These are phyloP conservation scores for Butyriboletus loyo DNA, from an alignment of 768 basidiomycete species.

Conservation along the genomic window DNA sequence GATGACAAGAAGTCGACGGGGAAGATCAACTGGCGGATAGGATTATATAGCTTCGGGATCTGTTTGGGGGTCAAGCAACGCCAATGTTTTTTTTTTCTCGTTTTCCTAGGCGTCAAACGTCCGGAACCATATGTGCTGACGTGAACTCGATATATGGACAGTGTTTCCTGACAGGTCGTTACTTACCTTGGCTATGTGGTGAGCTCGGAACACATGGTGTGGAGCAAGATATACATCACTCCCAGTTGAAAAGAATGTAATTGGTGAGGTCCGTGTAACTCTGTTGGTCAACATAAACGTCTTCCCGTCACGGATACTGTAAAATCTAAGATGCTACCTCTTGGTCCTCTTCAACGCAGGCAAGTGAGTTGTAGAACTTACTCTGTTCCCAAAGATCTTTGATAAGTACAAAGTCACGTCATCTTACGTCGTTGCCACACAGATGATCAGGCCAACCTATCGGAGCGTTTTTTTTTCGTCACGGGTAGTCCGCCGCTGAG, in stretches of 20 bases:
- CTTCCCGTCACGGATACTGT: background rate
- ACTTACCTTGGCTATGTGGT: constrained; percentile 7
- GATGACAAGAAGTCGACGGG: constrained; percentile 20
- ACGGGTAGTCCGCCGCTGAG: too few species aligned
- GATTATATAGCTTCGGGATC: constrained; percentile 19
- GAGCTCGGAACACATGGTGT: constrained; percentile 10
- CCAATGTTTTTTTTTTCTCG: background rate
- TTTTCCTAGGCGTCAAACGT: background rate
- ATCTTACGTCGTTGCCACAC: background rate
- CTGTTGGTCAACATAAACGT: background rate
- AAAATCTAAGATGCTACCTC: background rate
- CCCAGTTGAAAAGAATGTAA: background rate
- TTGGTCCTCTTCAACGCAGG: background rate
- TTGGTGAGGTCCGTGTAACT: background rate
- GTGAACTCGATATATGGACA: background rate
- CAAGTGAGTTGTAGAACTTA: background rate
- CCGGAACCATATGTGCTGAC: constrained; percentile 4
- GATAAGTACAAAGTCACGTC: background rate
- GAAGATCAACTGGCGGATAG: background rate
- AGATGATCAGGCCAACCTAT: background rate
- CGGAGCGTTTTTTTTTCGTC: background rate
- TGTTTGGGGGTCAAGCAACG: background rate
- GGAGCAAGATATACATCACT: constrained; percentile 7
- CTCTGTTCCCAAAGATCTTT: background rate
- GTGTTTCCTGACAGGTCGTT: constrained; percentile 1